These are phyloP conservation scores for Elsinoe australis DNA, from an alignment of 2,329 filamentous ascomycete genomes.

Conservation along the genomic window DNA sequence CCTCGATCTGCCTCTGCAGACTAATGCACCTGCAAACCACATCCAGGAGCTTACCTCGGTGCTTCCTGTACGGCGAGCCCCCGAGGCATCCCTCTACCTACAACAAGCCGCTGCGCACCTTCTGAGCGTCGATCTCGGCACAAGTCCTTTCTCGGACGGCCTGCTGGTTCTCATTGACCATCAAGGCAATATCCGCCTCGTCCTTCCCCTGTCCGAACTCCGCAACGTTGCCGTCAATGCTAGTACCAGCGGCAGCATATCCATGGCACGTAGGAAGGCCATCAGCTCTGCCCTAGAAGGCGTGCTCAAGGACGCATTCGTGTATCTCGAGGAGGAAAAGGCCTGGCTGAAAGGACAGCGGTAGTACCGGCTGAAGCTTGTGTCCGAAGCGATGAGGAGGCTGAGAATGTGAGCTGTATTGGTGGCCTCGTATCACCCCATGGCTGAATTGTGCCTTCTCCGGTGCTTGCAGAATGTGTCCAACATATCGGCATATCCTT, in stretches of 20 bases:
- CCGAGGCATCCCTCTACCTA: neutral
- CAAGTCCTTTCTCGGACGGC: neutral
- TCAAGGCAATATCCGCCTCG: neutral
- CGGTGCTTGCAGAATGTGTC: no score
- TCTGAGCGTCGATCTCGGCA: neutral
- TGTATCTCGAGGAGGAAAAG: constrained; percentile 16
- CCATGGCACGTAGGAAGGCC: constrained; percentile 1
- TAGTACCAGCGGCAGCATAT: constrained; percentile 1
- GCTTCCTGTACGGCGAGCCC: constrained; percentile 4
- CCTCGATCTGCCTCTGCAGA: constrained; percentile 2
- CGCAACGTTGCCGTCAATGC: constrained; percentile 5
- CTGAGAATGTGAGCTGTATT: constrained; percentile 1
- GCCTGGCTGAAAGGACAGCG: constrained; percentile 7
- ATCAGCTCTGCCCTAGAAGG: constrained; percentile 7
- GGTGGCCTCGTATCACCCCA: no score
- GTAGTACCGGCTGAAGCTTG: neutral
- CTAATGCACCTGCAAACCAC: neutral
- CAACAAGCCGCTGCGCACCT: constrained; percentile 1
- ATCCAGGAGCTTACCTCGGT: constrained; percentile 11
- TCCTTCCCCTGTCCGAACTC: constrained; percentile 6
- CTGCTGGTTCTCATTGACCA: constrained; percentile 9
- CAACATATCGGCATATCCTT: no score
- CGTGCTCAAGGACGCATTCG: neutral
- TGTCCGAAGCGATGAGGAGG: constrained; percentile 1
- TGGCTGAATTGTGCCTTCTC: no score